phyloP scores from a whole-genome alignment of 164 flowering plant species.

The Piper betle region DNA sequence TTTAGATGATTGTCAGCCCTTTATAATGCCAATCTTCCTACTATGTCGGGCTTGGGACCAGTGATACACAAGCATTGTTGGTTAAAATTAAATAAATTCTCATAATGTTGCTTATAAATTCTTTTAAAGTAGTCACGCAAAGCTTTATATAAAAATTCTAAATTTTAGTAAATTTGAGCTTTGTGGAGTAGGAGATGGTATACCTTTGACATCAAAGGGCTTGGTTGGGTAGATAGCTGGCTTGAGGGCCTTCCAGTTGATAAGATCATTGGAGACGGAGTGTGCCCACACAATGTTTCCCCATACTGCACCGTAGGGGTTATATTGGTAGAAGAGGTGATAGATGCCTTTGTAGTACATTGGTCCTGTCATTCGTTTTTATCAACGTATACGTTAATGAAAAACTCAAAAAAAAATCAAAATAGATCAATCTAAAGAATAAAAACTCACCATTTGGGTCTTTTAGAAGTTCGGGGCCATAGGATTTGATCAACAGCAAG shows the following conservation, averaged over 20 bases:
- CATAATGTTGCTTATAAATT: too few relatives aligned
- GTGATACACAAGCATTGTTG: too few relatives aligned
- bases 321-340: conserved; percentile 34
- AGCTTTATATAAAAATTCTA: too few relatives aligned
- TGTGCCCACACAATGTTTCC: conserved; percentile 50
- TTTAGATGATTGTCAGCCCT: too few relatives aligned
- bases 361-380: conserved; percentile 15
- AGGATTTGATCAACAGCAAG: not conserved
- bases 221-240: conserved; percentile 26
- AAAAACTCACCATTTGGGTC: conserved; percentile 22
- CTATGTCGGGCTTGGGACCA: too few relatives aligned
- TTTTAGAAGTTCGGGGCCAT: not conserved
- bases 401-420: not conserved
- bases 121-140: too few relatives aligned
- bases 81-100: too few relatives aligned
- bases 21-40: too few relatives aligned
- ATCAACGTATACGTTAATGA: not conserved
- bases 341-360: conserved; percentile 25
- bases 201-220: conserved; percentile 29
- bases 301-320: conserved; percentile 30
- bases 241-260: conserved; percentile 30
- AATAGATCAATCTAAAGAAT: not conserved
- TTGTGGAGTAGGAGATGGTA: too few relatives aligned
- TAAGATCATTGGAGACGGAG: conserved; percentile 31
- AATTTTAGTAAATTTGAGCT: too few relatives aligned